phyloP scores from a whole-genome alignment of 176 grass and related monocot genomes.

The Panicum miliaceum region DNA sequence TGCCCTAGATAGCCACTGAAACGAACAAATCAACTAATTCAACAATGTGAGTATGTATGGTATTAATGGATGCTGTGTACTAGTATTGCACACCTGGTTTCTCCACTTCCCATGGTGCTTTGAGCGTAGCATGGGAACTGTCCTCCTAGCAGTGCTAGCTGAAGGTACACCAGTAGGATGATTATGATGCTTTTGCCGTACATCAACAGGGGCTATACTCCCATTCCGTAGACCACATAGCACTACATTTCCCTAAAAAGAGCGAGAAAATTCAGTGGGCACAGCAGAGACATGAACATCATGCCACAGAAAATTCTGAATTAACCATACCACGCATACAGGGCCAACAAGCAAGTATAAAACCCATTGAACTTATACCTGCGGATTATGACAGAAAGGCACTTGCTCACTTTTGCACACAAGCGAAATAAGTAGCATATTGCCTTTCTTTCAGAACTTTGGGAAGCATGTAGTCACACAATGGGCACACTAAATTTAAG shows the following conservation, averaged over 20 bases:
- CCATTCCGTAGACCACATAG: constrained; percentile 73
- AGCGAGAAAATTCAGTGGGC: constrained; percentile 25
- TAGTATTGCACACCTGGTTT: constrained; percentile 51
- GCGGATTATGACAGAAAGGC: constrained; percentile 24
- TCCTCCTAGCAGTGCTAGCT: constrained; percentile 43
- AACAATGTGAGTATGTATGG: not conserved
- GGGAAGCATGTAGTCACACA: not conserved
- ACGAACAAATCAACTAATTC: not conserved
- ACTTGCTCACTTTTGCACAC: constrained; percentile 5
- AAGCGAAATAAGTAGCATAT: constrained; percentile 26
- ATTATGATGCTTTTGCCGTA: constrained; percentile 50
- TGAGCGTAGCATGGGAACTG: constrained; percentile 32
- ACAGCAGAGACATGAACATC: constrained; percentile 23
- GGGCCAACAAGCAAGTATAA: constrained; percentile 4
- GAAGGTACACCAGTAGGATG: constrained; percentile 37
- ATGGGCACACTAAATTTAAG: constrained; percentile 1
- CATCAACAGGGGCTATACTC: constrained; percentile 59
- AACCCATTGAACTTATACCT: constrained; percentile 14
- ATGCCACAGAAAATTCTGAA: not conserved
- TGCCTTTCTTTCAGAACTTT: constrained; percentile 25
- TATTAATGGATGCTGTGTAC: not conserved
- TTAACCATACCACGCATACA: not conserved
- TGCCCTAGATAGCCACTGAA: not conserved
- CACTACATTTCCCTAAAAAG: constrained; percentile 66
- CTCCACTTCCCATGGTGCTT: constrained; percentile 23